phyloP scores from a whole-genome alignment of 345 rosid genomes.

The Nephelium lappaceum region DNA sequence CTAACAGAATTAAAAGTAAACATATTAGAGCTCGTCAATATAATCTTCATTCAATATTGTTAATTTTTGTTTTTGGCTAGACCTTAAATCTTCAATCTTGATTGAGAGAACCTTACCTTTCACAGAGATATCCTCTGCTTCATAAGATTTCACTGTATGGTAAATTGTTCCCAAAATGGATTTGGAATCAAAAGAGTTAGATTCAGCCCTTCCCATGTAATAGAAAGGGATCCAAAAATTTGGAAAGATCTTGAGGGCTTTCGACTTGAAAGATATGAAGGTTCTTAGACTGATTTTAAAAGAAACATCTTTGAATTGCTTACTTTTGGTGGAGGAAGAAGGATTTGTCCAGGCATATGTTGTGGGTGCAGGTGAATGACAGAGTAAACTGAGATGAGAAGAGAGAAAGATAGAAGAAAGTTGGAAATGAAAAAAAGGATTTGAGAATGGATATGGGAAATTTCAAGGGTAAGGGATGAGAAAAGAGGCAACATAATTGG shows the following conservation, averaged over 20 bases:
- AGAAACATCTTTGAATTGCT: constrained; percentile 23
- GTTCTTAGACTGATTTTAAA: constrained; percentile 21
- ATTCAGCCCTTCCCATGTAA: constrained; percentile 40
- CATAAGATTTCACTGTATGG: constrained; percentile 41
- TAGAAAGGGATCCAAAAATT: constrained; percentile 32
- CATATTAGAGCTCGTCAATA: neutral
- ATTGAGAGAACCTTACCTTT: constrained; percentile 37
- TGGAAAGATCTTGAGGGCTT: constrained; percentile 24
- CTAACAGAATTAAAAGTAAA: constrained; percentile 26
- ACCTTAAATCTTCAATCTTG: neutral
- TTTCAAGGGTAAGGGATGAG: no score
- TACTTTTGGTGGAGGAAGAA: constrained; percentile 26
- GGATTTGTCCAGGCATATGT: constrained; percentile 26
- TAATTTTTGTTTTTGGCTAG: neutral
- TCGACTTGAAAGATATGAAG: constrained; percentile 12
- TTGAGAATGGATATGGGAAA: no score
- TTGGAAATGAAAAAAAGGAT: no score
- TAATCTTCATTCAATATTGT: neutral
- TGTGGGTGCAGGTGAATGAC: no score
- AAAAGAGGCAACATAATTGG: no score
- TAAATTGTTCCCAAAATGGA: constrained; percentile 70
- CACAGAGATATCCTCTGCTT: constrained; percentile 24
- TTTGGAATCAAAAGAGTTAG: constrained; percentile 42
- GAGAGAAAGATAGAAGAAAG: no score
- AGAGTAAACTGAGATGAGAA: no score